Percentiles rank a stretch among this genome's conserved stretches.
These are phyloP conservation scores for Rhizoctonia solani DNA, from an alignment of 1,284 basidiomycete species.

Conservation along the genomic window DNA sequence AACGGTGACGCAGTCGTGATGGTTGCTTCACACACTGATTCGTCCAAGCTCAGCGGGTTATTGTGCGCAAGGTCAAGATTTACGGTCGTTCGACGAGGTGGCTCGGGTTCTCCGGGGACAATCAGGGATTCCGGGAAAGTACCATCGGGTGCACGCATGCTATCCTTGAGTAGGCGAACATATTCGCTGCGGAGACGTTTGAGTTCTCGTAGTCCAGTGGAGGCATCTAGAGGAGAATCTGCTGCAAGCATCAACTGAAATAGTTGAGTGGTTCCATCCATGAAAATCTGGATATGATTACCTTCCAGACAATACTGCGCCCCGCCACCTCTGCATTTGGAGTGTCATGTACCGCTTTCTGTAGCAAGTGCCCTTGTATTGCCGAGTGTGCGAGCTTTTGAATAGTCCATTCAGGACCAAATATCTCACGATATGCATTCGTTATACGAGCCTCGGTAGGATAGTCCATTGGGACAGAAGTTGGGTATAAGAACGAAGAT, in stretches of 20 bases:
- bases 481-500: background rate
- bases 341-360: slow-evolving; percentile 47
- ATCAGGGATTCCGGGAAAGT: slow-evolving; percentile 69
- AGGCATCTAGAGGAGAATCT: slow-evolving; percentile 6
- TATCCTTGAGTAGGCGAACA: slow-evolving; percentile 49
- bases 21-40: slow-evolving; percentile 57
- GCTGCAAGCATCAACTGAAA: slow-evolving; percentile 11
- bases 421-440: slow-evolving; percentile 67
- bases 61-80: slow-evolving; percentile 65
- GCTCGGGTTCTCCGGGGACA: slow-evolving; percentile 55
- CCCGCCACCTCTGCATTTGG: slow-evolving; percentile 53
- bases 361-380: slow-evolving; percentile 57
- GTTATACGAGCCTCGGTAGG: slow-evolving; percentile 37
- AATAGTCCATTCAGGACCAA: slow-evolving; percentile 57
- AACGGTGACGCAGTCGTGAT: slow-evolving; percentile 12
- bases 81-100: slow-evolving; percentile 40
- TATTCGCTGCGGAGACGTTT: slow-evolving; percentile 37
- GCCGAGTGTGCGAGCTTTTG: slow-evolving; percentile 68
- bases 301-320: slow-evolving; percentile 81
- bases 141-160: slow-evolving; percentile 77
- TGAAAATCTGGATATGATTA: slow-evolving; percentile 40
- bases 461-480: background rate
- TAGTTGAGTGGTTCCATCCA: background rate
- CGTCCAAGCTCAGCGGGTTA: slow-evolving; percentile 85
- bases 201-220: slow-evolving; percentile 18